Base-by-base conservation (phyloP, 352 stramenopile species). In the Paralagenidium karlingii region DNA sequence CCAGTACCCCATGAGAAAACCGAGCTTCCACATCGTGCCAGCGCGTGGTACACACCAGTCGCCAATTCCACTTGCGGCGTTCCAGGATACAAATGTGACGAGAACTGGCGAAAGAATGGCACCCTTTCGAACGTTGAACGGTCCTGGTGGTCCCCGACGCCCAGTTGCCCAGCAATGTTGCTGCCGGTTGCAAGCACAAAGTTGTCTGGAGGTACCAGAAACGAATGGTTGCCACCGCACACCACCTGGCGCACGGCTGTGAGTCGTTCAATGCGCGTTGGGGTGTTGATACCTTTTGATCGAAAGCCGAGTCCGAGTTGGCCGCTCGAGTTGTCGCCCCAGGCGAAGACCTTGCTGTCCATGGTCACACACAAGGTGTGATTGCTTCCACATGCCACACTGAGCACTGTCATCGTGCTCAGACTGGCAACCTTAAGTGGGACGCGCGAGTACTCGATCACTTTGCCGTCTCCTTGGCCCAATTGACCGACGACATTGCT, bases 1-100 rank as follows among this genome's bases (percentile, higher is more conserved):
- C 67, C 62, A 44, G 70, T 70, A 0, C 71, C 71, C 71, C 68
- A 85, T 0, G 68, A 63, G 37, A 70, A 78, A 11, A 86, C 54
- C 1, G 42, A 54, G 18, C 53, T 53, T 5, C 32, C 49, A 16
- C 48, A 68, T 3, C 75, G 43, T 2, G 66, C 68, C 18, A 86
- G 31, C 2, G 66, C 69, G 26, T 86, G 71, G 49, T 83, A 86
- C 5, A 62, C 38, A 3, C 68, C 68, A 18, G 59, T 73, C 0
- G 62, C 58, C 12, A 80, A 25, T n/a, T 69, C 53, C 15, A 74
- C 47, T 16, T 44, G 24, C 24, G 5, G 13, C 9, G 7, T 5
- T 6, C 38, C 24, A n/a, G n/a, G n/a, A n/a, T n/a, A n/a, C n/a
- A n/a, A n/a, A n/a, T n/a, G n/a, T n/a, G n/a, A n/a, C n/a, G n/a